Evolutionary conservation across 2,329 filamentous ascomycete genomes (phyloP).

Genomic region (Talaromyces sp.): DNA sequence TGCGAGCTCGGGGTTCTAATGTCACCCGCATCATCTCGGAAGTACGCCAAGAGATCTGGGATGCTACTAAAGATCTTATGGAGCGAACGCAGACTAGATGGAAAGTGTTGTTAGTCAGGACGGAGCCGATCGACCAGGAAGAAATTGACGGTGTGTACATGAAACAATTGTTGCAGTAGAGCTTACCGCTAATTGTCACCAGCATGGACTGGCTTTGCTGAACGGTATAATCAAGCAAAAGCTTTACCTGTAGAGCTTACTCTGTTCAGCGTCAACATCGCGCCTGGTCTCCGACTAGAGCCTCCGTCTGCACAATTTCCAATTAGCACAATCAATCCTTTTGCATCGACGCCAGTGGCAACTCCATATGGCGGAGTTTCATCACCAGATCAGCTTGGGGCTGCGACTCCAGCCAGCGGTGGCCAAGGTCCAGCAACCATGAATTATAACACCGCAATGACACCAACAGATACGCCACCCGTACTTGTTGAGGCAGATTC

Average conservation of each 20-base stretch:
- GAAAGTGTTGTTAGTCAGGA: constrained; percentile 54
- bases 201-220: constrained; percentile 38
- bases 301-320: constrained; percentile 32
- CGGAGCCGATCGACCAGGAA: constrained; percentile 49
- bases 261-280: constrained; percentile 34
- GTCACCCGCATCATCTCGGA: constrained; percentile 42
- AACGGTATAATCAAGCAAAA: constrained; percentile 38
- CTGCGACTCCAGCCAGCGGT: constrained; percentile 35
- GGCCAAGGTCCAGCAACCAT: constrained; percentile 33
- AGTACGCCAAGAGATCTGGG: constrained; percentile 56
- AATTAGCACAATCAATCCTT: constrained; percentile 31
- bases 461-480: constrained; percentile 31
- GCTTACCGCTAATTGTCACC: not conserved
- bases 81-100: constrained; percentile 51
- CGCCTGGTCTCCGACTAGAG: constrained; percentile 36
- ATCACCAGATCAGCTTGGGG: constrained; percentile 44
- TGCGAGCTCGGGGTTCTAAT: constrained; percentile 39
- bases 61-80: constrained; percentile 54
- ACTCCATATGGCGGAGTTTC: constrained; percentile 38
- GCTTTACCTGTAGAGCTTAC: constrained; percentile 34
- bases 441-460: constrained; percentile 25
- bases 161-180: not conserved
- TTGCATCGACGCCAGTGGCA: constrained; percentile 37
- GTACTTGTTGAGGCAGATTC: constrained; percentile 46
- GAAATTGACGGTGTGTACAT: constrained; percentile 47